A percentile compares a stretch with the other conserved stretches of the same genome.
These are phyloP conservation scores for Sideroxylon spinosum DNA, from an alignment of 179 eudicot genomes.

Conservation along the genomic window DNA sequence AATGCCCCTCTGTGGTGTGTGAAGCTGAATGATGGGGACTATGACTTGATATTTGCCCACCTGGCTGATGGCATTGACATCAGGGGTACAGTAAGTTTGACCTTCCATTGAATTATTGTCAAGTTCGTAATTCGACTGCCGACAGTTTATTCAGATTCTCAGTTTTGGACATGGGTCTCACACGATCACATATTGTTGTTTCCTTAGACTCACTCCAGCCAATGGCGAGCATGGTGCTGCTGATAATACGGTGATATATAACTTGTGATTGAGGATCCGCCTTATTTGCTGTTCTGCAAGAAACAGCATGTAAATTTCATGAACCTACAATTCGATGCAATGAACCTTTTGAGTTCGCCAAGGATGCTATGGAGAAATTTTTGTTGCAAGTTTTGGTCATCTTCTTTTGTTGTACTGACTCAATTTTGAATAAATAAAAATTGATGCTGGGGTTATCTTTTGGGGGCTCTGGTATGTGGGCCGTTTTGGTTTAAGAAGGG, in stretches of 20 bases:
- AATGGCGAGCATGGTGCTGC: constrained; percentile 82
- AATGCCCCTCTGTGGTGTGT: neutral
- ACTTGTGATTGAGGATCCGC: neutral
- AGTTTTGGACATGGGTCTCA: neutral
- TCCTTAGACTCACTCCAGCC: constrained; percentile 64
- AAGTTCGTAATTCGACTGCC: neutral
- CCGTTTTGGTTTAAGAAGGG: too few species aligned
- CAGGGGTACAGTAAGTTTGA: neutral
- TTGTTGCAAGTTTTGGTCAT: too few species aligned
- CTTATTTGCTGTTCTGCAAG: constrained; percentile 7
- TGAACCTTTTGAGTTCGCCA: neutral
- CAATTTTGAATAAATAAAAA: too few species aligned
- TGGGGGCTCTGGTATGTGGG: too few species aligned
- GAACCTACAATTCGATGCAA: neutral
- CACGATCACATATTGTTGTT: constrained; percentile 42
- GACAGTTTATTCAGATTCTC: neutral
- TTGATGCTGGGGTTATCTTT: too few species aligned
- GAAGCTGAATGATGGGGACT: constrained; percentile 3
- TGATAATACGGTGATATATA: constrained; percentile 48
- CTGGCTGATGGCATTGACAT: neutral
- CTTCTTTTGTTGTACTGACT: too few species aligned
- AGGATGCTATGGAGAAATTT: too few species aligned
- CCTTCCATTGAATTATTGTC: too few species aligned
- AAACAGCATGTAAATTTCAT: neutral
- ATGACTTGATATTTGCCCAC: neutral